These are phyloP conservation scores for Boletus reticuloceps DNA, from an alignment of 768 basidiomycete genomes.

Conservation along the genomic window DNA sequence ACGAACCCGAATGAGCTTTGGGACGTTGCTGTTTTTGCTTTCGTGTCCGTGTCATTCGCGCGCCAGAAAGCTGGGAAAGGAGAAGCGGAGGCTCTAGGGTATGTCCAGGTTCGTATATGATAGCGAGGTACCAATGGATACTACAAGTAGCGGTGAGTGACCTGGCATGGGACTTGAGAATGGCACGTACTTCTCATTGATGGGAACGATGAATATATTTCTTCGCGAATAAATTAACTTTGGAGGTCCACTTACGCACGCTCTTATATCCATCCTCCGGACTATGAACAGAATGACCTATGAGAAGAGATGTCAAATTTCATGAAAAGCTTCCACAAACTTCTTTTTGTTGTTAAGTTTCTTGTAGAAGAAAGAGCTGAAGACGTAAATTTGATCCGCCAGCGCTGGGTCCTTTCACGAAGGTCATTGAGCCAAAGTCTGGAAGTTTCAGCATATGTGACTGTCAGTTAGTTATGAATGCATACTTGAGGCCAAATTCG, in stretches of 20 bases:
- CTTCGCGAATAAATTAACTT: constrained; percentile 85
- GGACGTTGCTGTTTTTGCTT: constrained; percentile 15
- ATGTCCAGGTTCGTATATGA: constrained; percentile 80
- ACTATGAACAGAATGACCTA: constrained; percentile 28
- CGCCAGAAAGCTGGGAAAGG: neutral
- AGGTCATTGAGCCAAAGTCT: constrained; percentile 73
- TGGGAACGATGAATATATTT: constrained; percentile 92
- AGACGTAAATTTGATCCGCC: constrained; percentile 78
- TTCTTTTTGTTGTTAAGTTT: constrained; percentile 69
- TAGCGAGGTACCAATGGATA: constrained; percentile 95
- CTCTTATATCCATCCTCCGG: constrained; percentile 70
- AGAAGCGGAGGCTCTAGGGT: constrained; percentile 51
- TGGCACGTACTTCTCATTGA: constrained; percentile 84
- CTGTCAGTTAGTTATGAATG: constrained; percentile 1
- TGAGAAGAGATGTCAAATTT: constrained; percentile 7
- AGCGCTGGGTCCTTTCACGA: constrained; percentile 53
- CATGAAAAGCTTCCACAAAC: constrained; percentile 33
- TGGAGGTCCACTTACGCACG: constrained; percentile 93
- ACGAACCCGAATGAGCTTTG: constrained; percentile 2
- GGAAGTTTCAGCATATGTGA: constrained; percentile 3
- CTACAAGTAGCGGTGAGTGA: constrained; percentile 39
- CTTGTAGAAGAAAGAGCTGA: constrained; percentile 98
- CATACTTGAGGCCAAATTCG: constrained; percentile 93
- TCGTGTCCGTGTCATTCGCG: constrained; percentile 22
- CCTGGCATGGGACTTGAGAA: neutral